Evolutionary conservation across 805 yeast genomes (phyloP).

Genomic region (Saturnispora besseyi): DNA sequence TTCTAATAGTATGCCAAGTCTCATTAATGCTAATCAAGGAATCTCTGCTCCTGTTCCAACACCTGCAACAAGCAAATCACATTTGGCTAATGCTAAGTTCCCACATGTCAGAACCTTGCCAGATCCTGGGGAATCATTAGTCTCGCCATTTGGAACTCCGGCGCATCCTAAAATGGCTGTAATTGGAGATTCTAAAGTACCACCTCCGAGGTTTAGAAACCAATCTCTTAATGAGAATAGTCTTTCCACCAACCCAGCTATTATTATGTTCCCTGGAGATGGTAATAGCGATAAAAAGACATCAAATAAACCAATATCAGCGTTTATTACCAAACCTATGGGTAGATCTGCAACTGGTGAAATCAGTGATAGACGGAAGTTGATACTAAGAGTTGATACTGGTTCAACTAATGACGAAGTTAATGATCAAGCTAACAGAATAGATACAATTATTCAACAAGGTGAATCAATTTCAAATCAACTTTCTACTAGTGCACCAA

Average conservation of each 20-base stretch:
- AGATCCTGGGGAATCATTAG: background rate
- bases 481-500: conserved; percentile 3
- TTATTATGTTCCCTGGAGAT: conserved; percentile 41
- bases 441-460: background rate
- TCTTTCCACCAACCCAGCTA: conserved; percentile 30
- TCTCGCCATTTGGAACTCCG: conserved; percentile 1
- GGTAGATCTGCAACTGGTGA: background rate
- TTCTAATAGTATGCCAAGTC: background rate
- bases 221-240: conserved; percentile 7
- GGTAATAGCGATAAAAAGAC: conserved; percentile 10
- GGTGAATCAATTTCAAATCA: background rate
- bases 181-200: conserved; percentile 23
- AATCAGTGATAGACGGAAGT: background rate
- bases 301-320: background rate
- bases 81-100: background rate
- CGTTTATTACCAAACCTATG: background rate
- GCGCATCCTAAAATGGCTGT: conserved; percentile 19
- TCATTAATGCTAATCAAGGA: background rate
- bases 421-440: background rate
- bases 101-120: background rate
- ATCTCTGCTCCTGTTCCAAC: conserved; percentile 7
- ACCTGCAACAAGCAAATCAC: background rate
- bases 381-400: background rate
- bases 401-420: background rate
- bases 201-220: conserved; percentile 22